These are phyloP conservation scores for Saturnispora diversa DNA, from an alignment of 805 yeast species.

Conservation along the genomic window DNA sequence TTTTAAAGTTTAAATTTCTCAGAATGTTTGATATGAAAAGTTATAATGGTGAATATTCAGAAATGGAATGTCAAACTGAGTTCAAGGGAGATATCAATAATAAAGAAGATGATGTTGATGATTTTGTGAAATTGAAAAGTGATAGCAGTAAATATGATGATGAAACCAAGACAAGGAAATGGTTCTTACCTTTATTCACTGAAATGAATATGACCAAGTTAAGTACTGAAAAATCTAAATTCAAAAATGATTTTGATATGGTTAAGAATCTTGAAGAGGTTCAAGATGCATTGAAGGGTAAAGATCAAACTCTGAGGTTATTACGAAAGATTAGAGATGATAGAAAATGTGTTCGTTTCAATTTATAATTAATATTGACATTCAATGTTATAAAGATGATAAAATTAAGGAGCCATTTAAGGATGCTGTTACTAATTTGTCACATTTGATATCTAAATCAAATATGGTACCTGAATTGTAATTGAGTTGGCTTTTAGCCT, in stretches of 20 bases:
- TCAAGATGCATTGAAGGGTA: conserved; percentile 7
- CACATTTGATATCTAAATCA: conserved; percentile 43
- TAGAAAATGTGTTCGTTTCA: conserved; percentile 19
- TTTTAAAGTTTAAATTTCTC: conserved; percentile 43
- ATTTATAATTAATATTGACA: conserved; percentile 8
- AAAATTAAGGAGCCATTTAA: conserved; percentile 50
- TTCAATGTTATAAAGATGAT: conserved; percentile 29
- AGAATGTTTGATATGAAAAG: conserved; percentile 30
- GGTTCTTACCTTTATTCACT: conserved; percentile 34
- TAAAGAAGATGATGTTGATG: conserved; percentile 13
- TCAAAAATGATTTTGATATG: conserved; percentile 8
- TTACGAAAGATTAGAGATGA: conserved; percentile 16
- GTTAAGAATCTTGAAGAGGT: conserved; percentile 10
- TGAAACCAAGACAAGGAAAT: conserved; percentile 15
- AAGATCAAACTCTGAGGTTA: conserved; percentile 9
- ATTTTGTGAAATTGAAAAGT: conserved; percentile 16
- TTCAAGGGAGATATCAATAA: conserved; percentile 7
- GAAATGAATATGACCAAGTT: conserved; percentile 25
- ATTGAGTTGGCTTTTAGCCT: conserved; percentile 38
- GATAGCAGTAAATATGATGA: conserved; percentile 15
- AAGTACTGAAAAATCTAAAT: conserved; percentile 12
- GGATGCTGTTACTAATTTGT: conserved; percentile 41
- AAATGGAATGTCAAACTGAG: conserved; percentile 17
- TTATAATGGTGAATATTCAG: conserved; percentile 19
- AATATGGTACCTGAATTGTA: conserved; percentile 60